Evolutionary conservation across 225 moss, liverwort and hornwort species (phyloP).

Genomic region (Pseudisothecium myosuroides): DNA sequence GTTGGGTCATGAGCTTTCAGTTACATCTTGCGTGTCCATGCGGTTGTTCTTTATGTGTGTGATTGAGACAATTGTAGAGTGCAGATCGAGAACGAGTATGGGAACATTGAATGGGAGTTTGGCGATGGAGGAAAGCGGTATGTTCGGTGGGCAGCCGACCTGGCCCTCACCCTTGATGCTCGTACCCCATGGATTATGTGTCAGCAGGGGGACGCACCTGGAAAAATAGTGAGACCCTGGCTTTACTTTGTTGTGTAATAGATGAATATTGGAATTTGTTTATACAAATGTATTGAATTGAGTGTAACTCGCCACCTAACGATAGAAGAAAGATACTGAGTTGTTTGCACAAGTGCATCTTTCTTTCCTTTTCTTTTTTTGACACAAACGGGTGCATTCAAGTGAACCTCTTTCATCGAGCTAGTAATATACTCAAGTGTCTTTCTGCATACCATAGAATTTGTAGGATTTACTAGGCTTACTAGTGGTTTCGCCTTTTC

Average conservation of each 20-base stretch:
- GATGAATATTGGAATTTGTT: not conserved
- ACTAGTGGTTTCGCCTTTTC: not conserved
- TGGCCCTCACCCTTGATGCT: constrained; percentile 59
- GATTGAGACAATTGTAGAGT: not conserved
- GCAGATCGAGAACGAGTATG: constrained; percentile 99
- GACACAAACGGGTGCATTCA: not conserved
- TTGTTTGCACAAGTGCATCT: not conserved
- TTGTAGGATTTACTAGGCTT: not conserved
- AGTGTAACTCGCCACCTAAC: not conserved
- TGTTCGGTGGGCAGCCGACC: constrained; percentile 69
- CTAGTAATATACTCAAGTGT: not conserved
- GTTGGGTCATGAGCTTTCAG: not conserved
- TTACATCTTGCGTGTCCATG: not conserved
- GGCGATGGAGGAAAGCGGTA: constrained; percentile 62
- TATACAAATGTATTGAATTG: not conserved
- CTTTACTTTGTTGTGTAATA: not conserved
- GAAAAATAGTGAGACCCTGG: constrained; percentile 44
- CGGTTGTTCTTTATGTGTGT: not conserved
- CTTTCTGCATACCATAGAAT: not conserved
- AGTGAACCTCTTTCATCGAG: not conserved
- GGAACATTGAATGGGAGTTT: constrained; percentile 63
- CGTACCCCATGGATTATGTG: constrained; percentile 98
- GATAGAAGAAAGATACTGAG: not conserved
- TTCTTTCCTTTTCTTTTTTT: not conserved
- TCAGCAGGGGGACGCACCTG: constrained; percentile 75